Base-by-base conservation (phyloP, 805 yeast species). In the Metschnikowia lochheadii region DNA sequence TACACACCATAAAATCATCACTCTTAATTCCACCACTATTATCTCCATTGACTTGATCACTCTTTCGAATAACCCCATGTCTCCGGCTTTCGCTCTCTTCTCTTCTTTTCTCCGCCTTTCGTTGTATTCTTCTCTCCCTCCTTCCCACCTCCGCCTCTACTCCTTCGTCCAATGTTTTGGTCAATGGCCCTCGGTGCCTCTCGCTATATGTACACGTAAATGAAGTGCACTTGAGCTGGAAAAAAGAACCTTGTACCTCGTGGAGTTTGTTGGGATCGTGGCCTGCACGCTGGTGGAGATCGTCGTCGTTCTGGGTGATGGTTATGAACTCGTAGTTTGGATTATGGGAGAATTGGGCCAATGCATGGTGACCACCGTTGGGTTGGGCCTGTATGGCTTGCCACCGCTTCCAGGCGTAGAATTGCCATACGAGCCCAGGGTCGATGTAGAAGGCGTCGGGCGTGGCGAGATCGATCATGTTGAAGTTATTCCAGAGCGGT, bases 351-450 rank as follows among this genome's bases (percentile, higher is more conserved):
- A 90, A 71, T 62, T 77, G 75, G 0, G 92, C 84, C 43, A 89
- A 66, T 2, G 90, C 85, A 45, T 61, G 63, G 63, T 89, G 97
- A 0, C 92, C 96, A 8, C 61, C 64, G 60, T 89, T 89, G 0
- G 96, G 96, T 44, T 61, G 65, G 0, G 92, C 89, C 41, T 66
- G 67, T 46, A 87, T 68, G 0, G 96, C 91, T 44, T 72, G 72
- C 43, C 69, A 75, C 41, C 97, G 64, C 53, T 95, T 69, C 64
- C 81, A 81, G 4, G 89, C 75, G 65, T 90, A 89, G 60, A 87
- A 89, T 62, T 87, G 92, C 97, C 97, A 89, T 6, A 90, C 96
- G 8, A 89, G 72, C 0, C 88, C 87, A 0, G 97, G 96, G 62
- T 89, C 91, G 17, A 74, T 72, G 52, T 83, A 79, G 64, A 90